phyloP scores from a whole-genome alignment of 2,329 filamentous ascomycete genomes.

The Nothomitra cinnamomea region DNA sequence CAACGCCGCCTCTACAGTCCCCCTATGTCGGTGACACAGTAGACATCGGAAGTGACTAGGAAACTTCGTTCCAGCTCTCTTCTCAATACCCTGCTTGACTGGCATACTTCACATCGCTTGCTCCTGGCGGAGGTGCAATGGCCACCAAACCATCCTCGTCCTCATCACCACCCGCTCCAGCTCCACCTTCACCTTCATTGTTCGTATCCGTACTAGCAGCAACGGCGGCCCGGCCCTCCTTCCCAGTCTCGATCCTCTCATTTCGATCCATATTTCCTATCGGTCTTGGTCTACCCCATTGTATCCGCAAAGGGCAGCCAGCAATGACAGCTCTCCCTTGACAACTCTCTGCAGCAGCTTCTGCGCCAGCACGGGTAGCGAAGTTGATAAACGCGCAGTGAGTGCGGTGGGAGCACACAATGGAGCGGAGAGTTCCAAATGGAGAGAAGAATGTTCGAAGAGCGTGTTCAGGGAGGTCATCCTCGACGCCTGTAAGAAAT shows the following conservation, averaged over 20 bases:
- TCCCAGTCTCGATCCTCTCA: conserved; percentile 62
- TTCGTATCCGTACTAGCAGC: conserved; percentile 8
- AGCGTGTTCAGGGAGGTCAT: conserved; percentile 85
- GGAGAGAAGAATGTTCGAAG: conserved; percentile 78
- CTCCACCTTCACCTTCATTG: conserved; percentile 14
- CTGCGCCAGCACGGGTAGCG: conserved; percentile 65
- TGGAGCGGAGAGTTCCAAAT: conserved; percentile 77
- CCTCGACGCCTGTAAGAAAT: conserved; percentile 89
- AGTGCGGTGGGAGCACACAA: conserved; percentile 92
- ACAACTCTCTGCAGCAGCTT: conserved; percentile 67
- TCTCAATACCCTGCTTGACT: conserved; percentile 64
- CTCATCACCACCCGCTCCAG: conserved; percentile 13
- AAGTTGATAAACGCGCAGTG: conserved; percentile 97
- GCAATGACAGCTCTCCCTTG: conserved; percentile 80
- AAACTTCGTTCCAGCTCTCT: too few species aligned
- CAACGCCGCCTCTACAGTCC: too few species aligned
- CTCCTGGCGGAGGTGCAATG: conserved; percentile 64
- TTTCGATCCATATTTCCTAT: conserved; percentile 85
- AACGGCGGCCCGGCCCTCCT: conserved; percentile 49
- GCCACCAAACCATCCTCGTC: conserved; percentile 21
- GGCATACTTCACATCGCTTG: conserved; percentile 64
- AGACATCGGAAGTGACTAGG: too few species aligned
- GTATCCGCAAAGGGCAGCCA: conserved; percentile 74
- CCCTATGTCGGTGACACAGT: too few species aligned
- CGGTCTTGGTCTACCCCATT: conserved; percentile 86